Conservation (phyloP, 202 grass and related monocot genomes). For the Dendrocalamus latiflorus region DNA sequence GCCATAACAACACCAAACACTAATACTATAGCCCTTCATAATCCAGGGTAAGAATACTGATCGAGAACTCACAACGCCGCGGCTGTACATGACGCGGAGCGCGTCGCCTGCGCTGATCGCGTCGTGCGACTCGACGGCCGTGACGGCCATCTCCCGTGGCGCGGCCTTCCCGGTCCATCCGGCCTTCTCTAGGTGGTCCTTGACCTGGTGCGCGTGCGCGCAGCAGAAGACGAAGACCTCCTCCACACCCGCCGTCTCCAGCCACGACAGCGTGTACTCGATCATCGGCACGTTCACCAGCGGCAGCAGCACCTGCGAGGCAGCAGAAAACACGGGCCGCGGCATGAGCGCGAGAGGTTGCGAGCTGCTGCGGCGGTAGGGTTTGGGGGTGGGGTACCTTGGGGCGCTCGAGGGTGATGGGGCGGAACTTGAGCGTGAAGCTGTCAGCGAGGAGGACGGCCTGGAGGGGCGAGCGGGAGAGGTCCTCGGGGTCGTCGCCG, state of each 20-base stretch:
- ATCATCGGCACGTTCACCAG: slow-evolving; percentile 89
- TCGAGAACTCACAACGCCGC: slow-evolving; percentile 48
- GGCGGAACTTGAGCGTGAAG: slow-evolving; percentile 91
- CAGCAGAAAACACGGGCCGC: not conserved
- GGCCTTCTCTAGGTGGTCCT: slow-evolving; percentile 61
- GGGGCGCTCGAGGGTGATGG: slow-evolving; percentile 90
- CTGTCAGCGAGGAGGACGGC: slow-evolving; percentile 92
- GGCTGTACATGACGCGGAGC: slow-evolving; percentile 69
- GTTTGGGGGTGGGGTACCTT: slow-evolving; percentile 43
- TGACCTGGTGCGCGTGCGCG: slow-evolving; percentile 80
- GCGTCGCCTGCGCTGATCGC: slow-evolving; percentile 79
- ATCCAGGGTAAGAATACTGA: not conserved
- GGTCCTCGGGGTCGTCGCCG: slow-evolving; percentile 62
- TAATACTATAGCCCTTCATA: not conserved
- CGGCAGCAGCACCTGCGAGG: slow-evolving; percentile 69
- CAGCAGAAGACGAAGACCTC: slow-evolving; percentile 92
- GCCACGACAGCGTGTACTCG: slow-evolving; percentile 87
- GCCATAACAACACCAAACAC: not conserved
- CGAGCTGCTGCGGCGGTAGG: not conserved
- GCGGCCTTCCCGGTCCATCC: slow-evolving; percentile 48
- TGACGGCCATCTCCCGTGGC: slow-evolving; percentile 49
- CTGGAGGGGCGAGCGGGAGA: slow-evolving; percentile 69
- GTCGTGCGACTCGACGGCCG: slow-evolving; percentile 63
- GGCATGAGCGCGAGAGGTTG: not conserved
- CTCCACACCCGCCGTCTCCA: slow-evolving; percentile 74